Evolutionary conservation across 2,329 filamentous ascomycete species (phyloP).

Genomic region (Boeremia lycopersici): DNA sequence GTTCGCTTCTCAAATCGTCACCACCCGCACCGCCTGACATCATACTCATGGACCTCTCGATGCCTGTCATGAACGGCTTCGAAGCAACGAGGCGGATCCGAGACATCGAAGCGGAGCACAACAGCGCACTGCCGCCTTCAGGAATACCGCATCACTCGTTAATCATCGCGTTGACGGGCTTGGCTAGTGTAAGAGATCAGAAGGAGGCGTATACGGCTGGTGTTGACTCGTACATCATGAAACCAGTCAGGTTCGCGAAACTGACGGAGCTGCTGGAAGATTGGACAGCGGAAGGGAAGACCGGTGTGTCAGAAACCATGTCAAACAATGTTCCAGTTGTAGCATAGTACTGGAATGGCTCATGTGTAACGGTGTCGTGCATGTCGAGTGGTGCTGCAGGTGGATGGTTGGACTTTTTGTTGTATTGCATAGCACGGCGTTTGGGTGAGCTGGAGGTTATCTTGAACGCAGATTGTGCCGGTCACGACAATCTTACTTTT

Average conservation of each 20-base stretch:
- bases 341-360: not conserved
- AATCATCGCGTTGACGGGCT: slow-evolving; percentile 30
- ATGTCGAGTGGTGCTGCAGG: no score
- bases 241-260: slow-evolving; percentile 31
- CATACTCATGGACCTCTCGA: slow-evolving; percentile 31
- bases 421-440: no score
- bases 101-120: slow-evolving; percentile 20
- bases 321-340: not conserved
- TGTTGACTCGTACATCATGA: slow-evolving; percentile 31
- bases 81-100: slow-evolving; percentile 36
- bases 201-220: slow-evolving; percentile 27
- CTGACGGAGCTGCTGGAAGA: slow-evolving; percentile 11
- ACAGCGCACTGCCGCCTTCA: not conserved
- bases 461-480: no score
- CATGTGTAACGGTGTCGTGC: not conserved
- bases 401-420: no score
- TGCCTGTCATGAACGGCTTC: slow-evolving; percentile 42
- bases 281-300: not conserved
- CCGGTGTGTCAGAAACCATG: not conserved
- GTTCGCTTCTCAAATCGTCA: slow-evolving; percentile 12
- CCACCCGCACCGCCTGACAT: slow-evolving; percentile 13
- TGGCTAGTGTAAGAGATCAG: slow-evolving; percentile 23
- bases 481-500: no score
- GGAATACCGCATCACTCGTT: not conserved
- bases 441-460: no score